phyloP scores from a whole-genome alignment of 73 alveolate species.

The Blepharisma japonicum region DNA sequence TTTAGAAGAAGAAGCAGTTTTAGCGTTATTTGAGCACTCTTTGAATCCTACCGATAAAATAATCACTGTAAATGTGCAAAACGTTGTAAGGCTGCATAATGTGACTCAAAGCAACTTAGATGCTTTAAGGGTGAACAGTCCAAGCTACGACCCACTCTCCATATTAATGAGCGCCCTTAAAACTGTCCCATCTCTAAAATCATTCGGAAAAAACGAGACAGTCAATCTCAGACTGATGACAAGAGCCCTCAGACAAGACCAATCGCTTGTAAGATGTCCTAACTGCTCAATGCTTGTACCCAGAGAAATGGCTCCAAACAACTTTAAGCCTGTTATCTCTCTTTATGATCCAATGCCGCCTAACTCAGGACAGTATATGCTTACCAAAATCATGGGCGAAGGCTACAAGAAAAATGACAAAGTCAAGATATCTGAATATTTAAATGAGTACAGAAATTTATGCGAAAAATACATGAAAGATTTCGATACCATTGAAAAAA shows the following conservation, averaged over 20 bases:
- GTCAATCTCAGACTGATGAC: constrained; percentile 10
- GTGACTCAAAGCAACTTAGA: constrained; percentile 1
- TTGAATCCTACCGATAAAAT: not conserved
- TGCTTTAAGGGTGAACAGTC: not conserved
- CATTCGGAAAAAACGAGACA: not conserved
- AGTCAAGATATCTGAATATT: not conserved
- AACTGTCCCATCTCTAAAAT: not conserved
- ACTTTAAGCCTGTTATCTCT: constrained; percentile 14
- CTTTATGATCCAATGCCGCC: constrained; percentile 25
- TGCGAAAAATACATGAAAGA: constrained; percentile 6
- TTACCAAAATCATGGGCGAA: not conserved
- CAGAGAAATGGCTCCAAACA: constrained; percentile 15
- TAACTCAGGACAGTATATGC: constrained; percentile 1
- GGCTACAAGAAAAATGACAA: not conserved
- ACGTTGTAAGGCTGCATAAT: not conserved
- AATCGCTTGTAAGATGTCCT: constrained; percentile 15
- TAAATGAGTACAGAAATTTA: not conserved
- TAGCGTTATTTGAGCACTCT: not conserved
- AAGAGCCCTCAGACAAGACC: constrained; percentile 24
- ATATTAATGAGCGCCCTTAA: not conserved
- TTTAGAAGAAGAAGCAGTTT: not conserved
- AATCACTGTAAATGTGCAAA: not conserved
- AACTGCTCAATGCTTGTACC: constrained; percentile 7
- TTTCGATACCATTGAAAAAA: not conserved
- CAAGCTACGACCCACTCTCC: not conserved